Base-by-base conservation (phyloP, 2,329 filamentous ascomycete genomes). In the Dactylellina drechsleri region DNA sequence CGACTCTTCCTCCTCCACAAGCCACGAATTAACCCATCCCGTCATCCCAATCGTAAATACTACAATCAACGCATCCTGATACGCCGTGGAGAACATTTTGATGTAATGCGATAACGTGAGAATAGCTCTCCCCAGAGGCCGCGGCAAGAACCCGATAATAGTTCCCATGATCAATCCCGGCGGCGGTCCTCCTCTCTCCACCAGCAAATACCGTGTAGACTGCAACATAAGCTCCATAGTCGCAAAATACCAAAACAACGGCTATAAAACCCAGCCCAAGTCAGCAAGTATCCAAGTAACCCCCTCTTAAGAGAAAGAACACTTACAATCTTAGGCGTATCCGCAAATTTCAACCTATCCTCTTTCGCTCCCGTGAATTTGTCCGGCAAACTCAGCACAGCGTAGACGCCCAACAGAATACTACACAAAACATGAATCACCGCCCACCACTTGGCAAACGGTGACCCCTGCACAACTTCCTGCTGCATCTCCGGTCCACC, bases 181-280 rank as follows among this genome's bases (percentile, higher is more conserved):
- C 74, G 87, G 86, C 53, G 86, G 80, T 45, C 83, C 81, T 16
- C 82, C 78, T 72, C 87, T 87, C 78, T 92, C 90, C n/a, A 75
- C 53, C 60, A 92, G 80, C 78, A 92, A 88, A 80, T 90, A 91
- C 23, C 91, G 85, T 31, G 87, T 89, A 0, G 88, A 90, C 77
- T 94, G 87, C 77, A 94, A 83, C 62, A 92, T 81, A 10, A 92
- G 85, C 83, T 95, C 91, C 36, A 88, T 89, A 0, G 91, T 92
- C 4, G 91, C 89, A 80, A 94, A 95, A n/a, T 91, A 86, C 84
- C 89, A 92, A 82, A 94, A 93, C 82, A 93, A 90, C 76, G 85
- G 85, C 53, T 83, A 54, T 57, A 53, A 12, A 23, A n/a, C 52
- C 20, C 57, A 18, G n/a, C 4, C 13, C 43, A 47, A 47, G 16